Base-by-base conservation (phyloP, 1,284 basidiomycete species). In the Tilletia walkeri region DNA sequence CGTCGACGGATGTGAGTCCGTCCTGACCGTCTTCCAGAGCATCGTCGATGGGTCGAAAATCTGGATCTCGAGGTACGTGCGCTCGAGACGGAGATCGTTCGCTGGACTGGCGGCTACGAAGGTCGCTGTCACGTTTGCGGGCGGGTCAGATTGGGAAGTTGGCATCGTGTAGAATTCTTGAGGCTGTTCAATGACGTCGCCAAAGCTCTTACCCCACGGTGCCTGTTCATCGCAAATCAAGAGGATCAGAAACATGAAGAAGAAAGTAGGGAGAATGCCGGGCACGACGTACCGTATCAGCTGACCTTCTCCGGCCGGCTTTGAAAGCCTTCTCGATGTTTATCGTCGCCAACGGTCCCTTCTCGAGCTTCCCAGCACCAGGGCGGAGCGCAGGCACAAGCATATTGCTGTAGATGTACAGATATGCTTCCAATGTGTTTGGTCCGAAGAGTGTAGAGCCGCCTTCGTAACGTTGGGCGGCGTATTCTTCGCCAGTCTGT, bases 1-100 rank as follows among this genome's bases (percentile, higher is more conserved):
- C 1, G 92, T 92, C 7, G 90, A 92, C 39, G 90, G 90, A 82
- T 92, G 91, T 14, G 91, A 91, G 83, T 93, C 92, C 2, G 90
- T 89, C 59, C 89, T 86, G 65, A 90, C 88, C 0, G 86, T 80
- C 68, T 73, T 84, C 90, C 90, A 92, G 65, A 85, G 79, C 0
- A n/a, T 53, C 7, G 69, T 70, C 12, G 67, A 54, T 10, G 86
- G 87, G 38, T 72, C 73, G 34, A 86, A 84, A 65, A 86, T 87
- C 74, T 92, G 90, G 48, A 92, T 87, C 6, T 86, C 88, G 67
- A 92, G 85, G 86, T 90, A 92, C 0, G 90, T 91, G 39, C 86
- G 86, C 78, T 92, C 91, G 10, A 92, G 86, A 18, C 89, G 88
- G 38, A 92, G 86, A 79, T 93, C 91, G 81, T 93, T 93, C 82